Conservation (phyloP, 495 filamentous ascomycete genomes). For the Penicillium turbatum region DNA sequence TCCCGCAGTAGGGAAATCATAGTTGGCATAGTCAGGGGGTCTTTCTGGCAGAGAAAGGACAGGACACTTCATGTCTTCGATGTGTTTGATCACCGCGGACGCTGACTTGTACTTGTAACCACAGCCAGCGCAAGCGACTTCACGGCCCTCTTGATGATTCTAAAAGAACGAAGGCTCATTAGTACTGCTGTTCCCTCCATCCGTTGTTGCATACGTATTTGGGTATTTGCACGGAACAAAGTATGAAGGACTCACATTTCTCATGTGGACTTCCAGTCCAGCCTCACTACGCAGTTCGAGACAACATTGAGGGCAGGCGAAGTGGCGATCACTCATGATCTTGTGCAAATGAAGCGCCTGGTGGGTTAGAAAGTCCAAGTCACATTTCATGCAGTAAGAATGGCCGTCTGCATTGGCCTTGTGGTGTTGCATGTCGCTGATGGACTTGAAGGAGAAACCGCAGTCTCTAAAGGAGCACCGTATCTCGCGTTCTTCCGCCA, state of each 20-base stretch:
- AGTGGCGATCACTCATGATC: conserved; percentile 38
- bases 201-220: neutral
- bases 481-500: neutral
- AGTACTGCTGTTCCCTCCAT: neutral
- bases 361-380: conserved; percentile 44
- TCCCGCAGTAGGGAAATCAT: neutral
- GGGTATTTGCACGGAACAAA: neutral
- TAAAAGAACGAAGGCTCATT: conserved; percentile 2
- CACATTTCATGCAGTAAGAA: conserved; percentile 49
- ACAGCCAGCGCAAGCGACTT: conserved; percentile 48
- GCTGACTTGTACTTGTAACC: conserved; percentile 39
- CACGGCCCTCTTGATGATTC: conserved; percentile 41
- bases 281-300: conserved; percentile 45
- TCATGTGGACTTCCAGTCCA: conserved; percentile 45
- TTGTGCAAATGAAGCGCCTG: conserved; percentile 41
- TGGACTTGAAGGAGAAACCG: conserved; percentile 54
- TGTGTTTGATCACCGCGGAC: conserved; percentile 43
- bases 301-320: conserved; percentile 49
- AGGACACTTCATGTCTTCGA: conserved; percentile 46
- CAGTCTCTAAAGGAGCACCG: conserved; percentile 40
- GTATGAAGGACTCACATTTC: conserved; percentile 26
- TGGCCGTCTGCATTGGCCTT: conserved; percentile 41
- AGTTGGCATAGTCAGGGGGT: neutral
- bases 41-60: neutral
- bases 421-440: conserved; percentile 42